These are phyloP conservation scores for Cladosporium sp. DNA, from an alignment of 2,329 filamentous ascomycete species.

Conservation along the genomic window DNA sequence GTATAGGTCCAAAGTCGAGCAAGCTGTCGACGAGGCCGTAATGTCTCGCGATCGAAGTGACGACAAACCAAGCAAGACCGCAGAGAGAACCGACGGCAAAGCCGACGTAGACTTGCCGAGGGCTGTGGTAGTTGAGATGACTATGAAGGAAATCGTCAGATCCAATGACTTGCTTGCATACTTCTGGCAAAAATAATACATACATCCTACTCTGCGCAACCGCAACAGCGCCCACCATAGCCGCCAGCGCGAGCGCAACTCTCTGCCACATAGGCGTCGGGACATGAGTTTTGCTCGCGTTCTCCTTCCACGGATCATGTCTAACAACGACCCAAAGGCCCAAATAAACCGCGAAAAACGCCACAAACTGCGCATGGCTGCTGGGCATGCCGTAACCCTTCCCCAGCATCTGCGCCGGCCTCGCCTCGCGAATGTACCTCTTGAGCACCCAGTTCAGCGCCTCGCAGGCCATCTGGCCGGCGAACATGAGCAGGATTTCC, in stretches of 20 bases:
- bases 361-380: constrained; percentile 91
- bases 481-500: constrained; percentile 86
- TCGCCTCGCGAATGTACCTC: constrained; percentile 85
- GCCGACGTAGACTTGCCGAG: constrained; percentile 80
- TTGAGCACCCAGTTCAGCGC: constrained; percentile 87
- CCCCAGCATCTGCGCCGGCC: constrained; percentile 74
- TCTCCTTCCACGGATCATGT: constrained; percentile 53
- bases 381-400: constrained; percentile 98
- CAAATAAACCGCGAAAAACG: constrained; percentile 84
- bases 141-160: constrained; percentile 2
- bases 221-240: constrained; percentile 39
- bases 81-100: constrained; percentile 65
- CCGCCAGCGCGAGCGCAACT: constrained; percentile 44
- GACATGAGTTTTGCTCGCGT: constrained; percentile 35
- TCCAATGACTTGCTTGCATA: not conserved
- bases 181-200: constrained; percentile 12
- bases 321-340: constrained; percentile 79
- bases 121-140: constrained; percentile 79
- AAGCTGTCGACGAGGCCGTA: constrained; percentile 69
- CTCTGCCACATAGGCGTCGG: constrained; percentile 62
- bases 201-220: constrained; percentile 83
- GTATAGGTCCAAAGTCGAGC: constrained; percentile 61
- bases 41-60: constrained; percentile 63
- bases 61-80: constrained; percentile 73
- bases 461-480: constrained; percentile 87